Evolutionary conservation across 176 grass and related monocot species (phyloP).

Genomic region (Musa beccarii): DNA sequence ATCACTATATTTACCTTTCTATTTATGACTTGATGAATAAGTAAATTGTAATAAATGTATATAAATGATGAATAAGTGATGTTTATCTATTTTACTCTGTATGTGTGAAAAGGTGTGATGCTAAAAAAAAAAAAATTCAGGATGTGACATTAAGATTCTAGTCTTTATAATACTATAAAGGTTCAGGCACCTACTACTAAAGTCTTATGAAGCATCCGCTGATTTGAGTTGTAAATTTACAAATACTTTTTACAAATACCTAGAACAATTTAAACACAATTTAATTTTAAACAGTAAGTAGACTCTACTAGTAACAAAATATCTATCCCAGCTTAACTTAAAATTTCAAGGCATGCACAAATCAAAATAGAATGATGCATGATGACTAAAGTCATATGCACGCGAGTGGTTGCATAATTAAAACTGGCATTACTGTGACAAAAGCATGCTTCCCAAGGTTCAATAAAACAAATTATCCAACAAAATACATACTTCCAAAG

Average conservation of each 20-base stretch:
- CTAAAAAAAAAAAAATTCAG: too few relatives aligned
- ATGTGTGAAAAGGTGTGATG: too few relatives aligned
- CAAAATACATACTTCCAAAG: too few relatives aligned
- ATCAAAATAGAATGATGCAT: neutral
- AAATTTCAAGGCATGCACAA: neutral
- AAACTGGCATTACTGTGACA: neutral
- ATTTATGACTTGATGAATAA: too few relatives aligned
- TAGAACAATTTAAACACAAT: neutral
- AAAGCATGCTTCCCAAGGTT: neutral
- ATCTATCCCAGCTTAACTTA: neutral
- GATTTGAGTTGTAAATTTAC: neutral
- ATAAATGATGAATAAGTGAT: too few relatives aligned
- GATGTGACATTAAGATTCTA: neutral
- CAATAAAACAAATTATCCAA: neutral
- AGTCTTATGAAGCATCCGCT: neutral
- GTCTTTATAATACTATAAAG: neutral
- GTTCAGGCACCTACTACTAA: neutral
- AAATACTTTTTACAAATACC: neutral
- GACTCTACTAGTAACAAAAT: neutral
- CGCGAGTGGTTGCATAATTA: neutral
- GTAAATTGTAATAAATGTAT: too few relatives aligned
- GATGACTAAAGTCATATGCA: too few relatives aligned
- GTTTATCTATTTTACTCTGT: too few relatives aligned
- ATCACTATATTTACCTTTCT: too few relatives aligned
- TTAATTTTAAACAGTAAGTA: neutral